Evolutionary conservation across 2,329 filamentous ascomycete genomes (phyloP), one percentile per base, ranked within the genome.

Genomic region (Aspergillus fructus): DNA sequence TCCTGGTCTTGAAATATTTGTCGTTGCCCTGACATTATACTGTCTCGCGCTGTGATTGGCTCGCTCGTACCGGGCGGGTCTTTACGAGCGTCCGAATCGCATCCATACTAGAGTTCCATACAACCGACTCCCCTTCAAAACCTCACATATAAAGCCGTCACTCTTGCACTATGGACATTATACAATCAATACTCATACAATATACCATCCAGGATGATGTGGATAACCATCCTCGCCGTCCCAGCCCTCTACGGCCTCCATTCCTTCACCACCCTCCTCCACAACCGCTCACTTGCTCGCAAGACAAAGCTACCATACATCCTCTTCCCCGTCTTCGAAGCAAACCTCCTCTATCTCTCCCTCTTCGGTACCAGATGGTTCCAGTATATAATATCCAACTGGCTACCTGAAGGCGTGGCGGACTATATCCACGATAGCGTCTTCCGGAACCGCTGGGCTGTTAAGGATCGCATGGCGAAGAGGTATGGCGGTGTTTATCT

Each of bases 401-500:
- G 33, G 30, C 33, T 49, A 11, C 47, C 47, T 3, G 19, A 12
- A 3, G n/a, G 33, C n/a, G 4, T 34, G 3, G 33, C 47, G 17
- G 30, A 39, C 11, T 24, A 49, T 23, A 49, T 40, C 12, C 27
- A 33, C 19, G 47, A 49, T 21, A 56, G 39, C 15, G 47, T 33
- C 5, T 59, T 42, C 12, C 15, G 34, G 33, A 9, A 21, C 2
- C 61, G 65, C 13, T 67, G 64, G 65, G 40, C 15, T 0, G 50
- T 53, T 4, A 63, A 59, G 37, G 42, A 65, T 47, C 59, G 62
- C 3, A 51, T 59, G 30, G 49, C 19, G 15, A 62, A 58, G 17
- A 50, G 42, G 23, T 58, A 50, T 30, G 65, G 65, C 1, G 21
- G 37, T 8, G 55, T 64, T 19, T 60, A 63, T 41, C 27, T 64